Evolutionary conservation across 2,329 filamentous ascomycete genomes (phyloP).

Genomic region (Hypomyces rosellus): DNA sequence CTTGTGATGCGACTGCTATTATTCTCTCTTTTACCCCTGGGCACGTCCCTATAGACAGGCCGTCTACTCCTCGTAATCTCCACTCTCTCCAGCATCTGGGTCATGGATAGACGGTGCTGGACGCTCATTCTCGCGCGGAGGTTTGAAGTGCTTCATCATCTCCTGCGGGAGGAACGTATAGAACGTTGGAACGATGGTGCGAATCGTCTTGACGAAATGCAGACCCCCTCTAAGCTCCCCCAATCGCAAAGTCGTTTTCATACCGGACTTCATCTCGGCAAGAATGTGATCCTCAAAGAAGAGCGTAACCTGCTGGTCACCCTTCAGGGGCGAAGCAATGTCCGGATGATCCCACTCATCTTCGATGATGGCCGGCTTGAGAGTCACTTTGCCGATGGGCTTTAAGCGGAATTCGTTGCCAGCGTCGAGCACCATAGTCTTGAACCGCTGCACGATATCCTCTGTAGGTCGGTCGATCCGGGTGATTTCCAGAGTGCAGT

Average conservation of each 20-base stretch:
- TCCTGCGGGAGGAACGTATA: constrained; percentile 62
- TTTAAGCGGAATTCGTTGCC: constrained; percentile 24
- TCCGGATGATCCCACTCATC: constrained; percentile 39
- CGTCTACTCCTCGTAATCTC: constrained; percentile 16
- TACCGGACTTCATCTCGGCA: constrained; percentile 52
- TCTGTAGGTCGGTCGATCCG: constrained; percentile 40
- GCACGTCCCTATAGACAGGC: no score
- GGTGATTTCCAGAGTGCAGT: constrained; percentile 56
- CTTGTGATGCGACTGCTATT: not conserved
- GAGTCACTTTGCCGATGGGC: constrained; percentile 39
- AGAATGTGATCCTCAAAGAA: constrained; percentile 59
- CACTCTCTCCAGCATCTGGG: constrained; percentile 16
- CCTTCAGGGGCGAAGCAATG: constrained; percentile 10
- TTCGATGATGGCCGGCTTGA: constrained; percentile 40
- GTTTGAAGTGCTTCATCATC: constrained; percentile 61
- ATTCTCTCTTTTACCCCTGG: not conserved
- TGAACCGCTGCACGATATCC: constrained; percentile 39
- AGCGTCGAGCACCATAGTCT: constrained; percentile 26
- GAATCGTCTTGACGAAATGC: constrained; percentile 56
- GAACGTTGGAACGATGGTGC: constrained; percentile 53
- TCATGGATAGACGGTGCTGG: constrained; percentile 40
- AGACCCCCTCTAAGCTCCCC: constrained; percentile 58
- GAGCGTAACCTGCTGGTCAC: constrained; percentile 36
- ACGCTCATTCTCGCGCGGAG: constrained; percentile 41
- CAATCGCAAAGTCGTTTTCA: constrained; percentile 53